Evolutionary conservation across 2,329 filamentous ascomycete species (phyloP), one percentile per base, ranked within the genome.

Genomic region (Arthroderma uncinatum): DNA sequence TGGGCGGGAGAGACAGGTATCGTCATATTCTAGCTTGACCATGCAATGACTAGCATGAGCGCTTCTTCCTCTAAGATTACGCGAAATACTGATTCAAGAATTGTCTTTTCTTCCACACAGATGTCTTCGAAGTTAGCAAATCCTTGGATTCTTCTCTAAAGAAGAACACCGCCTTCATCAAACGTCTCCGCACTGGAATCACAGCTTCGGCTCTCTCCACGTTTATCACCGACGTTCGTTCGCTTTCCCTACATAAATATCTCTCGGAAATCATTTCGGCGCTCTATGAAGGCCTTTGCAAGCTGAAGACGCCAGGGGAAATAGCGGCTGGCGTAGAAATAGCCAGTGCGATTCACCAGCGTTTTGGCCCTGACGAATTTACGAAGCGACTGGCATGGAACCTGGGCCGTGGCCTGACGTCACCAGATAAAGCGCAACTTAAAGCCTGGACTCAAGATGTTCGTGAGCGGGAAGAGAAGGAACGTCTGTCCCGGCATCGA

Each of bases 151-250:
- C 92, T 55, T 93, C 91, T 54, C 79, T 97, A 71, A 96, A 95
- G 76, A 97, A 96, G 78, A 97, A 97, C 67, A 97, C 92, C 2
- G 90, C 91, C 63, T 96, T 97, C 72, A 97, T 97, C 69, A 96
- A 95, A 74, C 89, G 92, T 67, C 79, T 97, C 57, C 88, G 92
- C 65, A 96, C 92, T 58, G 88, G 89, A 59, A 85, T 97, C 62
- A 91, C 87, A 62, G 76, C 88, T 53, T 79, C 89, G 57, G 88
- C 87, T 57, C 83, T 91, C 56, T 78, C 82, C 63, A 93, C 89
- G 59, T 95, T 97, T 73, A 76, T 95, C 52, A 84, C 92, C 70
- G 92, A 97, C 69, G 91, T 95, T 65, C 85, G 87, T 65, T 87
- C 89, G 25, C 79, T 97, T 28, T 96, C 91, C 64, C 80, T 97